phyloP scores from a whole-genome alignment of 768 basidiomycete genomes.

The Sistotremastrum suecicum region DNA sequence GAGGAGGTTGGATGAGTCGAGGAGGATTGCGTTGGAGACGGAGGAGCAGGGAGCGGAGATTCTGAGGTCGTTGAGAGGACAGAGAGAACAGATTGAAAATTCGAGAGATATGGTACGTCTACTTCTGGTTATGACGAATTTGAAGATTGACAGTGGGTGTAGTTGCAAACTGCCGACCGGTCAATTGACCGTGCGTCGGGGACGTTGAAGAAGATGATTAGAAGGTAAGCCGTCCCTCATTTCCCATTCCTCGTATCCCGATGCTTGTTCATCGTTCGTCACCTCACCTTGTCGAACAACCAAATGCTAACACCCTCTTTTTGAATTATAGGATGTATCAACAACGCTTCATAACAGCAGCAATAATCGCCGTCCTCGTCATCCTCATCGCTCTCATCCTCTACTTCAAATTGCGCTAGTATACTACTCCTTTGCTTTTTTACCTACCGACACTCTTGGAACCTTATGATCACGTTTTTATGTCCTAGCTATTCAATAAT shows the following conservation, averaged over 20 bases:
- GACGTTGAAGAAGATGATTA: conserved; percentile 91
- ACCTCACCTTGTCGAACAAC: conserved; percentile 17
- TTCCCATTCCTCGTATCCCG: conserved; percentile 8
- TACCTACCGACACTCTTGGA: too few species aligned
- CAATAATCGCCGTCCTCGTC: conserved; percentile 75
- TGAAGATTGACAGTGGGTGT: background rate
- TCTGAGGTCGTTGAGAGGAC: conserved; percentile 64
- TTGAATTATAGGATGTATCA: conserved; percentile 99
- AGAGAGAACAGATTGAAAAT: conserved; percentile 92
- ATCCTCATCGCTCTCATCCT: conserved; percentile 70
- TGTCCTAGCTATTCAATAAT: too few species aligned
- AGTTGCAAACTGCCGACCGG: conserved; percentile 78
- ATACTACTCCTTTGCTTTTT: too few species aligned
- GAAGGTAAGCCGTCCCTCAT: conserved; percentile 42
- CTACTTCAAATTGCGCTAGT: conserved; percentile 48
- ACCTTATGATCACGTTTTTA: too few species aligned
- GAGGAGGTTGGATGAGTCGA: conserved; percentile 75
- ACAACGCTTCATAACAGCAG: conserved; percentile 77
- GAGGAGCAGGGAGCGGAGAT: conserved; percentile 94
- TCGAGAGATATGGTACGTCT: conserved; percentile 69
- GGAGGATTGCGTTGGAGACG: conserved; percentile 88
- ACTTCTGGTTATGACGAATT: background rate
- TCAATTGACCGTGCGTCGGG: conserved; percentile 85
- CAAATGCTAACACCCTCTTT: too few species aligned
- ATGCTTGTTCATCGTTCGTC: conserved; percentile 11